Conservation (phyloP, 192 early-diverging fungal genomes). For the Entomortierella beljakovae region DNA sequence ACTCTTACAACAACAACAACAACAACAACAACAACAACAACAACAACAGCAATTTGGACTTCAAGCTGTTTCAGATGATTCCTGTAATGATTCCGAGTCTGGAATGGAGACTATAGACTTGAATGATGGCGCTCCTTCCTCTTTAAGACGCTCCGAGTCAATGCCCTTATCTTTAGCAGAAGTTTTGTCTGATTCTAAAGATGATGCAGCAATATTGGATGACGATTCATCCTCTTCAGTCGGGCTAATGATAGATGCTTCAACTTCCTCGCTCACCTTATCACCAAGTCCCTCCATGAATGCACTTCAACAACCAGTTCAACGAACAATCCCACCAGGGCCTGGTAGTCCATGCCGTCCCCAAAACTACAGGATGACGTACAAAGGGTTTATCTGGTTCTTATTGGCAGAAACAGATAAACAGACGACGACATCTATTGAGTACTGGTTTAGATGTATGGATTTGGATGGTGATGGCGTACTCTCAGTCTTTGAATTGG, state of each 20-base stretch:
- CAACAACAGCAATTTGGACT: background rate
- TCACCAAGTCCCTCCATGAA: background rate
- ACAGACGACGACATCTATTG: conserved; percentile 61
- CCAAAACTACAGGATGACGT: conserved; percentile 74
- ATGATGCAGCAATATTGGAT: background rate
- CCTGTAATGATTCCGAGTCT: background rate
- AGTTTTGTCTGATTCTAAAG: background rate
- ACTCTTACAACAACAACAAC: conserved; percentile 15
- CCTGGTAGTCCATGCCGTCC: conserved; percentile 35
- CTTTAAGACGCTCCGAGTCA: conserved; percentile 17
- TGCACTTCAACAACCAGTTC: background rate
- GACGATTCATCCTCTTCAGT: background rate
- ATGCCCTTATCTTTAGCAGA: conserved; percentile 15
- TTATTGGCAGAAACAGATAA: conserved; percentile 87
- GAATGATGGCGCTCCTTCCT: background rate
- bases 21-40: background rate
- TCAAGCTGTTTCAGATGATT: background rate
- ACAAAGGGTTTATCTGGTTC: conserved; percentile 90
- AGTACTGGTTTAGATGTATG: conserved; percentile 93
- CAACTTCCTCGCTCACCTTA: background rate
- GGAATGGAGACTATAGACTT: conserved; percentile 3
- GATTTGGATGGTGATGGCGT: conserved; percentile 93
- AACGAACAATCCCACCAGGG: conserved; percentile 17
- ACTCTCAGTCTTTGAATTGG: conserved; percentile 86
- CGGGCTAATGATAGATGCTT: background rate